Percentiles rank a stretch among this genome's conserved stretches.
phyloP scores from a whole-genome alignment of 257 asterid genomes.

The Nicotiana benthamiana region DNA sequence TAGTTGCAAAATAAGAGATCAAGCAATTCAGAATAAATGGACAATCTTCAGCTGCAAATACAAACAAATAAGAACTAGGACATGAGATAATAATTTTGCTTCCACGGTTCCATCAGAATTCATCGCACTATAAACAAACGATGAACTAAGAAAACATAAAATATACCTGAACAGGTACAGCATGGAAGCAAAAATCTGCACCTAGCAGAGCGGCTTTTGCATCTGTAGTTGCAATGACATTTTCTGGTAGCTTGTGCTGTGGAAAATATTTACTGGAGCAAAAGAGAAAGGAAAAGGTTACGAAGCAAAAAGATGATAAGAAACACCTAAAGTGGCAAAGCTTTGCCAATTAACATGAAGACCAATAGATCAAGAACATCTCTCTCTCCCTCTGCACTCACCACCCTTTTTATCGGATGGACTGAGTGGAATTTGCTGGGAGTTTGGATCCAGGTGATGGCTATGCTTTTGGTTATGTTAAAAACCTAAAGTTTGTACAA shows the following conservation, averaged over 20 bases:
- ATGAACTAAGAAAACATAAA: not conserved
- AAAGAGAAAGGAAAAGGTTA: slow-evolving; percentile 3
- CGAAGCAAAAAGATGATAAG: not conserved
- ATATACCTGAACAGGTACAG: slow-evolving; percentile 87
- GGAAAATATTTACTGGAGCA: slow-evolving; percentile 72
- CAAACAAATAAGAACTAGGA: not conserved
- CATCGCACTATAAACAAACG: not conserved
- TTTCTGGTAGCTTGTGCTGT: slow-evolving; percentile 58
- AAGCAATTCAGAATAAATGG: no score
- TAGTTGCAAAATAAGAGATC: no score
- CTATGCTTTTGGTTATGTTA: not conserved
- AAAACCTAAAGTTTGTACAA: slow-evolving; percentile 1
- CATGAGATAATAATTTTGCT: not conserved
- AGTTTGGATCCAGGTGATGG: not conserved
- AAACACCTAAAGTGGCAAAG: not conserved
- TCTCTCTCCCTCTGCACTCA: not conserved
- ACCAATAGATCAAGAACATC: not conserved
- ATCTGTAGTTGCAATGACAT: slow-evolving; percentile 72
- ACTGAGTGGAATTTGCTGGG: not conserved
- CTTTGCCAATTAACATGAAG: not conserved
- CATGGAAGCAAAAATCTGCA: slow-evolving; percentile 91
- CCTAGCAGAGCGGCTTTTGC: slow-evolving; percentile 70
- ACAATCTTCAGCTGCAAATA: not conserved
- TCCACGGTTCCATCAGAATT: not conserved
- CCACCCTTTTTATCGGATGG: not conserved